These are phyloP conservation scores for Chlorophyllum brunneum DNA, from an alignment of 768 basidiomycete genomes.

Conservation along the genomic window DNA sequence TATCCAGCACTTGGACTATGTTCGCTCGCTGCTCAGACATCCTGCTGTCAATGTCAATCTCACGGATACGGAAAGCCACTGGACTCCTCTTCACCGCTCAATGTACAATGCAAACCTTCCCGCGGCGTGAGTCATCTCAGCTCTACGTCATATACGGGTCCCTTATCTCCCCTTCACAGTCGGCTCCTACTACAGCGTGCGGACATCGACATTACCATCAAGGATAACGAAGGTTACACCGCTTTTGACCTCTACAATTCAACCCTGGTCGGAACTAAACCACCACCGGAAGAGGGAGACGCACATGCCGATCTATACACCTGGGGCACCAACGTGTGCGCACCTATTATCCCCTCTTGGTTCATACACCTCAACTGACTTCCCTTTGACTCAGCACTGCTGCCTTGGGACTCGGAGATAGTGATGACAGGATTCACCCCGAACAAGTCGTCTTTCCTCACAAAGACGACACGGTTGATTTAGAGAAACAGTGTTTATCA, in stretches of 20 bases:
- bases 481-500: constrained; percentile 26
- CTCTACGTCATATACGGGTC: constrained; percentile 5
- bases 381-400: constrained; percentile 60
- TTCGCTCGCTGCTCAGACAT: constrained; percentile 70
- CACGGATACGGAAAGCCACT: constrained; percentile 78
- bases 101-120: constrained; percentile 77
- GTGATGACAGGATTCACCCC: constrained; percentile 71
- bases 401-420: constrained; percentile 80
- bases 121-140: constrained; percentile 47
- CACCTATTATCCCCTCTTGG: neutral
- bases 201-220: constrained; percentile 68
- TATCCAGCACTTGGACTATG: constrained; percentile 70
- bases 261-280: constrained; percentile 70
- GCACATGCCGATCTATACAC: constrained; percentile 64
- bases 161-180: neutral
- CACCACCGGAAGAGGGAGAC: constrained; percentile 32
- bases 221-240: constrained; percentile 87
- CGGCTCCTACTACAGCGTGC: constrained; percentile 63
- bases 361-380: neutral
- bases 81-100: constrained; percentile 89
- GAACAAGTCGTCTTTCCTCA: constrained; percentile 63
- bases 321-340: constrained; percentile 82
- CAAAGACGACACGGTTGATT: constrained; percentile 25
- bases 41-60: constrained; percentile 77
- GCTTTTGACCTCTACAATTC: constrained; percentile 93